Percentiles rank a stretch among this genome's conserved stretches.
phyloP scores from a whole-genome alignment of 805 yeast genomes.

The Sungouiozyma ichnusensis region DNA sequence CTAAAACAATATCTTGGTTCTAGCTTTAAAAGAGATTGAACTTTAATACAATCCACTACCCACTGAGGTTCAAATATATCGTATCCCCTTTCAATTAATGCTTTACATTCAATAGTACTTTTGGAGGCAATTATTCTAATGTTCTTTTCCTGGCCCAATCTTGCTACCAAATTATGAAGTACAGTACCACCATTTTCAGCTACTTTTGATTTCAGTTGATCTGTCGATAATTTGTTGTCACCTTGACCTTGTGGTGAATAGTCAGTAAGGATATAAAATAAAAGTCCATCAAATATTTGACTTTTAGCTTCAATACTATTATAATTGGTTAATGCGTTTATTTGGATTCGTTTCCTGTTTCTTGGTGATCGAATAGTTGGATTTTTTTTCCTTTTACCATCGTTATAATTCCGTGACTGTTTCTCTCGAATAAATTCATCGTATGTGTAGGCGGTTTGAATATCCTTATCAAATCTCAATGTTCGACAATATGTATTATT shows the following conservation, averaged over 20 bases:
- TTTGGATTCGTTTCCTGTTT: background rate
- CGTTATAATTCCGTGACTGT: background rate
- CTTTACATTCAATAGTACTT: slow-evolving; percentile 31
- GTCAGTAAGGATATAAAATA: slow-evolving; percentile 49
- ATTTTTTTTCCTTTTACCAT: background rate
- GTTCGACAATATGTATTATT: slow-evolving; percentile 65
- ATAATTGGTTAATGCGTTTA: background rate
- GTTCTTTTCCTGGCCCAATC: slow-evolving; percentile 6
- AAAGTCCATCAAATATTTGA: slow-evolving; percentile 34
- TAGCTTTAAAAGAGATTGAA: slow-evolving; percentile 33
- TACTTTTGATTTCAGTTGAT: slow-evolving; percentile 32
- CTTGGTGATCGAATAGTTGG: background rate
- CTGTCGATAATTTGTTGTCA: slow-evolving; percentile 21
- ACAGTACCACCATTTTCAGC: slow-evolving; percentile 43
- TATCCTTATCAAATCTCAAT: slow-evolving; percentile 59
- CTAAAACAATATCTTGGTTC: slow-evolving; percentile 52
- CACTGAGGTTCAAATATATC: slow-evolving; percentile 61
- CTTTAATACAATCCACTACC: slow-evolving; percentile 49
- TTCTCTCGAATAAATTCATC: slow-evolving; percentile 32
- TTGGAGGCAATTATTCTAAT: slow-evolving; percentile 31
- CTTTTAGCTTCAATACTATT: slow-evolving; percentile 15
- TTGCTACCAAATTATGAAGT: slow-evolving; percentile 26
- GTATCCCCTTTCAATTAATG: slow-evolving; percentile 36
- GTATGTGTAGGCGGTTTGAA: slow-evolving; percentile 43
- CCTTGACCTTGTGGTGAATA: slow-evolving; percentile 12